These are phyloP conservation scores for Lipomyces yamadae DNA, from an alignment of 805 yeast genomes.

Conservation along the genomic window DNA sequence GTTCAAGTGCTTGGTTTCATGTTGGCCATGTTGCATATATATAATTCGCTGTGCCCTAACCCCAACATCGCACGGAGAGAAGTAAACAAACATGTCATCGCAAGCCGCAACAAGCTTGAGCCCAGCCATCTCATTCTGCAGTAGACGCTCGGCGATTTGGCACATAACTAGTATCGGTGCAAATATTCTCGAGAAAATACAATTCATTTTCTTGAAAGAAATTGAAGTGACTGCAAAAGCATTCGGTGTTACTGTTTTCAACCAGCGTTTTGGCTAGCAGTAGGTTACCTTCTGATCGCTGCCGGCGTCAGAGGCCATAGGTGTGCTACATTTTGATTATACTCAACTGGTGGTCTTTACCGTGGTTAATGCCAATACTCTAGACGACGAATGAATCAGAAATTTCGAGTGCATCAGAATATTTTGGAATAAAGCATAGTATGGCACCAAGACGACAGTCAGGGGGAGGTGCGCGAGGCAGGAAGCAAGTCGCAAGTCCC, in stretches of 20 bases:
- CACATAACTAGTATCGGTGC: neutral
- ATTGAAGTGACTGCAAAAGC: neutral
- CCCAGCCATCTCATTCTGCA: neutral
- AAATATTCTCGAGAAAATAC: neutral
- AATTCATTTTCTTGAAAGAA: neutral
- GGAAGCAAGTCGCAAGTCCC: slow-evolving; percentile 11
- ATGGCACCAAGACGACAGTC: slow-evolving; percentile 26
- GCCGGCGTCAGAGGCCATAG: neutral
- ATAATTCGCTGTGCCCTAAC: neutral
- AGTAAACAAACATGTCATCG: slow-evolving; percentile 1
- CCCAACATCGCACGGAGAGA: neutral
- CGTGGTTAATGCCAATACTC: neutral
- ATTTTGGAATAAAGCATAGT: neutral
- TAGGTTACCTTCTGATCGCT: neutral
- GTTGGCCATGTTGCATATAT: too few relatives aligned
- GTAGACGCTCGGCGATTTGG: neutral
- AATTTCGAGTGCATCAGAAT: neutral
- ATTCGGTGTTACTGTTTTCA: neutral
- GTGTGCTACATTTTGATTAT: neutral
- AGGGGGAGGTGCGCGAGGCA: slow-evolving; percentile 1
- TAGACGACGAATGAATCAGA: neutral
- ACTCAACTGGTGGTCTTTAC: neutral
- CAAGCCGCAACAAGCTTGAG: neutral
- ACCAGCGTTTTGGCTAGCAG: neutral
- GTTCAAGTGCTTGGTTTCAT: neutral